These are phyloP conservation scores for Cylindrotheca closterium DNA, from an alignment of 108 stramenopile genomes.

Conservation along the genomic window DNA sequence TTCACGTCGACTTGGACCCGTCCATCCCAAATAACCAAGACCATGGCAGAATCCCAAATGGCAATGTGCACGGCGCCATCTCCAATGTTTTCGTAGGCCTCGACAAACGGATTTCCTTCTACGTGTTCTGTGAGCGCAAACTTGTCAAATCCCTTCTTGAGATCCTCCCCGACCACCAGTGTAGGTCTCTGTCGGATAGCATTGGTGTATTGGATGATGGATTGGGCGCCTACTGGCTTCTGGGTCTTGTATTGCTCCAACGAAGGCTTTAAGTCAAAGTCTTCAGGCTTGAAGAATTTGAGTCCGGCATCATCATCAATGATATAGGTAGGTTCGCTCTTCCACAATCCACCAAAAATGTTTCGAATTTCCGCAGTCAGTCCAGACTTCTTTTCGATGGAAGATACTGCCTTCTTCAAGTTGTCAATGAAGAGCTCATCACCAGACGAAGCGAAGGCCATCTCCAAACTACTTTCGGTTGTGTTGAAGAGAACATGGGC, in stretches of 20 bases:
- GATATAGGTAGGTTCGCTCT: not conserved
- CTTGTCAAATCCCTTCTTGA: not conserved
- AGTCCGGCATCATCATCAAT: not conserved
- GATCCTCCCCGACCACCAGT: not conserved
- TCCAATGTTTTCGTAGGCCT: slow-evolving; percentile 26
- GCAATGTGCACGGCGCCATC: slow-evolving; percentile 54
- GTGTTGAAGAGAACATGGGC: slow-evolving; percentile 27
- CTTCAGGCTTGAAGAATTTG: slow-evolving; percentile 16
- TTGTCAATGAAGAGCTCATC: slow-evolving; percentile 18
- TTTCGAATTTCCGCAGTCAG: slow-evolving; percentile 19
- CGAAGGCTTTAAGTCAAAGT: slow-evolving; percentile 42
- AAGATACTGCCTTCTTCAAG: slow-evolving; percentile 3
- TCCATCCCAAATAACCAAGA: slow-evolving; percentile 65
- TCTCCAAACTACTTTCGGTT: slow-evolving; percentile 22
- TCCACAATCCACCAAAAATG: slow-evolving; percentile 18
- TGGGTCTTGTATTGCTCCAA: slow-evolving; percentile 51
- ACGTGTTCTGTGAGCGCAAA: not conserved
- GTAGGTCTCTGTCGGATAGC: not conserved
- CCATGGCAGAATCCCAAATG: slow-evolving; percentile 27
- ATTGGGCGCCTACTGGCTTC: slow-evolving; percentile 46
- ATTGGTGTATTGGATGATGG: slow-evolving; percentile 31
- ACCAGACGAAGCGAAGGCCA: slow-evolving; percentile 8
- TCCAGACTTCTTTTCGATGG: slow-evolving; percentile 19
- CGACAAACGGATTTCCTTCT: not conserved
- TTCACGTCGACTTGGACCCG: slow-evolving; percentile 53